Percentiles rank a stretch among this genome's conserved stretches.
phyloP scores from a whole-genome alignment of 805 yeast species.

The Grigorovia transvaalensis region DNA sequence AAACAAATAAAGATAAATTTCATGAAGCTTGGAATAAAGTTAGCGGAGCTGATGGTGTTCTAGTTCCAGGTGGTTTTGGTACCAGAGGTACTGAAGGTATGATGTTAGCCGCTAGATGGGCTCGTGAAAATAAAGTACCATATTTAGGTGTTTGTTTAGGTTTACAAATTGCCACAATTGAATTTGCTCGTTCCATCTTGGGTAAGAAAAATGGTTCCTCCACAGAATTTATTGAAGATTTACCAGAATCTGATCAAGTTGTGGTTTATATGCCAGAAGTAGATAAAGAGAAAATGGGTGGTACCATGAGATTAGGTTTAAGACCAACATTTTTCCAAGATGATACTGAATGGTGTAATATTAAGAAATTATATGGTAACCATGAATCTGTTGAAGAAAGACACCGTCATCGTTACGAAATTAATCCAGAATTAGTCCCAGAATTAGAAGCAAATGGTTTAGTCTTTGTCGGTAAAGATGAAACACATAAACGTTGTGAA shows the following conservation, averaged over 20 bases:
- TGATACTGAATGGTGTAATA: slow-evolving; percentile 53
- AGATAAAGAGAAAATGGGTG: slow-evolving; percentile 91
- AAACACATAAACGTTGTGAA: slow-evolving; percentile 85
- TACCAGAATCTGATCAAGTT: slow-evolving; percentile 49
- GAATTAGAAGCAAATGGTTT: slow-evolving; percentile 70
- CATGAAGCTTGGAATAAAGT: slow-evolving; percentile 93
- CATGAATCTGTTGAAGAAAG: slow-evolving; percentile 68
- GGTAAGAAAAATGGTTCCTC: slow-evolving; percentile 63
- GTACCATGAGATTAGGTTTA: slow-evolving; percentile 96
- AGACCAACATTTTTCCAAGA: slow-evolving; percentile 77
- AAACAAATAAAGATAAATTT: slow-evolving; percentile 58
- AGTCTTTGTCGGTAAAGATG: slow-evolving; percentile 89
- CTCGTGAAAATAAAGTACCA: slow-evolving; percentile 91
- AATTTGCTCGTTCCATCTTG: slow-evolving; percentile 72
- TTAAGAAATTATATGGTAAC: slow-evolving; percentile 72
- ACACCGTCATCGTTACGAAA: slow-evolving; percentile 97
- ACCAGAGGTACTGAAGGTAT: slow-evolving; percentile 96
- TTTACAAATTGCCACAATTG: slow-evolving; percentile 93
- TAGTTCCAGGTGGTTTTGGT: slow-evolving; percentile 99
- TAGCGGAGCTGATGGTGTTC: slow-evolving; percentile 89
- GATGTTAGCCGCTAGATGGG: slow-evolving; percentile 95
- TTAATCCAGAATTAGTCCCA: slow-evolving; percentile 73
- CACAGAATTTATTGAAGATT: slow-evolving; percentile 65
- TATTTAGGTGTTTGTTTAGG: slow-evolving; percentile 96
- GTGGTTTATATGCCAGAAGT: slow-evolving; percentile 98